These are phyloP conservation scores for Glaciozyma martinii DNA, from an alignment of 768 basidiomycete genomes.

Conservation along the genomic window DNA sequence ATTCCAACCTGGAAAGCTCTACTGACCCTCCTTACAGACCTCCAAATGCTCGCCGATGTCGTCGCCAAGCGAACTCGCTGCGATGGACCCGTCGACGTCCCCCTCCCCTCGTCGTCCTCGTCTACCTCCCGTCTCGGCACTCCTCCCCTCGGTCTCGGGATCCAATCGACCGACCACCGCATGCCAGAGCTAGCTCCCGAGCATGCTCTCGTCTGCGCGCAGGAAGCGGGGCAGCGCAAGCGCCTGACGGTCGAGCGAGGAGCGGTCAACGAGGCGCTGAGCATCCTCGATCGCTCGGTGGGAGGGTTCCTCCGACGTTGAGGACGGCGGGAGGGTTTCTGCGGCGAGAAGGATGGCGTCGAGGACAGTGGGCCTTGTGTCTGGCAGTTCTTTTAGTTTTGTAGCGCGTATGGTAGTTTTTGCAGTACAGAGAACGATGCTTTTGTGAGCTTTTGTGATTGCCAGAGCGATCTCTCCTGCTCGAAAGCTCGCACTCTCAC, in stretches of 20 bases:
- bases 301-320: not conserved
- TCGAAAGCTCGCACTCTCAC: not conserved
- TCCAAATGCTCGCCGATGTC: slow-evolving; percentile 75
- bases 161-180: not conserved
- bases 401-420: too few species aligned
- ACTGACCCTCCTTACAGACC: slow-evolving; percentile 43
- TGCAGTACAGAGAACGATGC: too few species aligned
- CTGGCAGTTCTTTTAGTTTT: not conserved
- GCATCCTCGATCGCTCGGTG: slow-evolving; percentile 30
- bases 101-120: not conserved
- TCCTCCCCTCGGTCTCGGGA: slow-evolving; percentile 3
- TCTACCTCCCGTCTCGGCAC: not conserved
- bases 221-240: slow-evolving; percentile 23
- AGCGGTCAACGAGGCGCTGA: slow-evolving; percentile 34
- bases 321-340: not conserved
- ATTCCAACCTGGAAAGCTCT: too few species aligned
- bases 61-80: slow-evolving; percentile 75
- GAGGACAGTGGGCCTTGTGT: not conserved
- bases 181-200: slow-evolving; percentile 14
- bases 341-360: too few species aligned
- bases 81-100: slow-evolving; percentile 47
- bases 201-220: slow-evolving; percentile 14
- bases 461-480: not conserved
- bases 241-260: slow-evolving; percentile 32
- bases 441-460: too few species aligned